Conservation (phyloP, 2,329 filamentous ascomycete species). For the Hypoxylon sp. region DNA sequence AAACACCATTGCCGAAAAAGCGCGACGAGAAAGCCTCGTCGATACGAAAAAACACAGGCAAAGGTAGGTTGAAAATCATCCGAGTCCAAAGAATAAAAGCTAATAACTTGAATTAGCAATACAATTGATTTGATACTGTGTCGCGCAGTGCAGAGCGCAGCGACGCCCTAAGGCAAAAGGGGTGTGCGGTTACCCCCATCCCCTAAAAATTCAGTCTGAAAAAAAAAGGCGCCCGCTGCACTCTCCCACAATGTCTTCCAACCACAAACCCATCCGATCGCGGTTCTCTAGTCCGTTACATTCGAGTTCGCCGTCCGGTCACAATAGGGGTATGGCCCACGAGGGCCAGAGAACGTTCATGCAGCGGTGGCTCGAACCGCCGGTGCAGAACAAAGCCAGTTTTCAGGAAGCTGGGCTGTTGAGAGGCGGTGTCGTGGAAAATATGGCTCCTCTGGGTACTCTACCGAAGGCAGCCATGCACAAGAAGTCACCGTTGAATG, state of each 20-base stretch:
- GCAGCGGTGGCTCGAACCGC: constrained; percentile 71
- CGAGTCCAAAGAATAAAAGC: constrained; percentile 21
- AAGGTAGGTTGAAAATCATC: constrained; percentile 7
- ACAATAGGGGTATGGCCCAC: constrained; percentile 46
- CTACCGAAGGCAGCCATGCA: constrained; percentile 74
- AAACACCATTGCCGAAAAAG: constrained; percentile 41
- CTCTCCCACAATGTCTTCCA: constrained; percentile 46
- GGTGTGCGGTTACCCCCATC: constrained; percentile 43
- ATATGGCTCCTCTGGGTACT: constrained; percentile 85
- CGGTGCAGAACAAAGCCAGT: constrained; percentile 73
- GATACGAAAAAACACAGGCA: background rate
- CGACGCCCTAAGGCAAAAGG: constrained; percentile 46
- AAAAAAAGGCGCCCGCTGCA: constrained; percentile 10
- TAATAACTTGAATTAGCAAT: constrained; percentile 40
- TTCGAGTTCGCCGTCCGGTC: constrained; percentile 54
- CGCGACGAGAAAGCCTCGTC: constrained; percentile 33
- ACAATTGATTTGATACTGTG: constrained; percentile 44
- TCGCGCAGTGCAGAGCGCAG: constrained; percentile 41
- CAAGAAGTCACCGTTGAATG: constrained; percentile 60
- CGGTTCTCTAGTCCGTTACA: constrained; percentile 67
- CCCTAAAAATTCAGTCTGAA: constrained; percentile 35
- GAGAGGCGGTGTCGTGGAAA: constrained; percentile 81
- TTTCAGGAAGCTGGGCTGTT: constrained; percentile 83
- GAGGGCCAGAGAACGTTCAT: constrained; percentile 64
- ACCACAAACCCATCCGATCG: constrained; percentile 58